Conservation (phyloP, 495 filamentous ascomycete species). For the Penicillium soppii region DNA sequence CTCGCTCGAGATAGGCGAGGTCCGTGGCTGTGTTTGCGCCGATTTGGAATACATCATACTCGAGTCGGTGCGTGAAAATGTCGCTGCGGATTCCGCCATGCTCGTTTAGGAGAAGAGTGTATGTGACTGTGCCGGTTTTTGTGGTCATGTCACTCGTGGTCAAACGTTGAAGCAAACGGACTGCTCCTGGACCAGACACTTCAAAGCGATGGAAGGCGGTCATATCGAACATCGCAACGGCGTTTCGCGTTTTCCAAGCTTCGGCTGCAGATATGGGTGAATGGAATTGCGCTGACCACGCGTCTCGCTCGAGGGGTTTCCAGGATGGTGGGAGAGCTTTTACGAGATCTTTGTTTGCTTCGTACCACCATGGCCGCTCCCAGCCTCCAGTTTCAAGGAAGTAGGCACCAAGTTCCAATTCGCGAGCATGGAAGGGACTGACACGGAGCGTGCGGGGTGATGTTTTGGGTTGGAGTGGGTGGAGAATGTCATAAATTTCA, state of each 20-base stretch:
- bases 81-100: conserved; percentile 42
- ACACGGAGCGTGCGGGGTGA: conserved; percentile 47
- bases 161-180: conserved; percentile 43
- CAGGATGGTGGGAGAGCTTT: conserved; percentile 41
- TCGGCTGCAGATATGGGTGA: conserved; percentile 51
- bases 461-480: conserved; percentile 46
- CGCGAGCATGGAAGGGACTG: conserved; percentile 45
- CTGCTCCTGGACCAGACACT: conserved; percentile 45
- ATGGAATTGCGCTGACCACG: conserved; percentile 45
- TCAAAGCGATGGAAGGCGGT: conserved; percentile 51
- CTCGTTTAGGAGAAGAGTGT: conserved; percentile 45
- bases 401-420: conserved; percentile 46
- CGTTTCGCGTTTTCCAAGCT: conserved; percentile 53
- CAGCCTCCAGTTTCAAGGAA: conserved; percentile 50
- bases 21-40: conserved; percentile 46
- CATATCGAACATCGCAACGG: conserved; percentile 55
- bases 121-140: conserved; percentile 37
- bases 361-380: conserved; percentile 54
- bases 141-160: conserved; percentile 40
- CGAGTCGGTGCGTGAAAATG: conserved; percentile 39
- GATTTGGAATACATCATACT: conserved; percentile 41
- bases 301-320: conserved; percentile 43
- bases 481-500: conserved; percentile 53
- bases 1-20: conserved; percentile 40
- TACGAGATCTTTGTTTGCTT: conserved; percentile 42